phyloP scores from a whole-genome alignment of 2,329 filamentous ascomycete species.

The Allantophomopsis lycopodina region DNA sequence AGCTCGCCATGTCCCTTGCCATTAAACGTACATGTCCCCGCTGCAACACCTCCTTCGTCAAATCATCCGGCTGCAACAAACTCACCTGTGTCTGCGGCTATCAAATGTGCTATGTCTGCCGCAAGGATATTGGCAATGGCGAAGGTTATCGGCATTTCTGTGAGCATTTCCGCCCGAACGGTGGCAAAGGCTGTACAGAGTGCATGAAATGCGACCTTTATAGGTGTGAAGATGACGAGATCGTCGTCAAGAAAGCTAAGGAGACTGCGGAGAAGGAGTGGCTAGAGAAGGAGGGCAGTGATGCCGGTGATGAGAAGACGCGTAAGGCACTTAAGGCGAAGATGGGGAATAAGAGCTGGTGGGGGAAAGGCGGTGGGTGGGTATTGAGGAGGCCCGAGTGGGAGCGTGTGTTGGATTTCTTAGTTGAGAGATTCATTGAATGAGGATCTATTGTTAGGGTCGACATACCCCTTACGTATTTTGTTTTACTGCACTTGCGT shows the following conservation, averaged over 20 bases:
- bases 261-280: constrained; percentile 60
- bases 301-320: constrained; percentile 37
- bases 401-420: constrained; percentile 15
- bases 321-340: constrained; percentile 42
- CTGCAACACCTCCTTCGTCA: constrained; percentile 87
- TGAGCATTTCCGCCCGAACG: constrained; percentile 79
- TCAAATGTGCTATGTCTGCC: constrained; percentile 95
- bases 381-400: constrained; percentile 12
- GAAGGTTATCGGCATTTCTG: constrained; percentile 93
- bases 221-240: constrained; percentile 58
- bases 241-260: constrained; percentile 53
- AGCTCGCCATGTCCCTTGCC: constrained; percentile 84
- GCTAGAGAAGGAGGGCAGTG: constrained; percentile 47
- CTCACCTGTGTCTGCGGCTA: constrained; percentile 92
- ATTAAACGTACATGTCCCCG: constrained; percentile 90
- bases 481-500: too few relatives aligned
- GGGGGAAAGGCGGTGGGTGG: constrained; percentile 11
- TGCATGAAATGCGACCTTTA: constrained; percentile 71
- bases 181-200: constrained; percentile 60
- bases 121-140: constrained; percentile 51
- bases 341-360: constrained; percentile 9
- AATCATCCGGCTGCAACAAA: constrained; percentile 91
- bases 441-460: constrained; percentile 4
- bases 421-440: constrained; percentile 18
- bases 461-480: too few relatives aligned